Base-by-base conservation (phyloP, 257 asterid species). In the Leonotis leonurus region DNA sequence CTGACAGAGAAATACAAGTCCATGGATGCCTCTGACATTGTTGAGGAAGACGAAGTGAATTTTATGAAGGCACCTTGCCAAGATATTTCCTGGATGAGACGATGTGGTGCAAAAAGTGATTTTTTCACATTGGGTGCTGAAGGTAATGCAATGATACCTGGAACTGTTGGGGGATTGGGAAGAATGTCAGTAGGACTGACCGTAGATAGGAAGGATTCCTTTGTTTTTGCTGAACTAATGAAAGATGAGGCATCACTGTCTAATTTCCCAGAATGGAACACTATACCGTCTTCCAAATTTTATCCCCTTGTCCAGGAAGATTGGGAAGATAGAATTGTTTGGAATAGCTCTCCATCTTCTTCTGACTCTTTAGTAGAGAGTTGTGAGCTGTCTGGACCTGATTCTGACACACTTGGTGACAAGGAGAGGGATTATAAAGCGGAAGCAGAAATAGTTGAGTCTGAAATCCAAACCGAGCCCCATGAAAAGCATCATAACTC, bases 301-400 rank as follows among this genome's bases (percentile, higher is more conserved):
- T 79, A 77, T 71, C 90, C 95, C 56, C 85, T 93, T 75, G 97
- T 87, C 65, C 99, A 93, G 77, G 83, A 85, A 74, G 87, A 93
- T 70, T 93, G 99, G 99, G 99, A 93, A 76, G 97, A 89, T 72
- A 77, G 71, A 70, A 89, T 93, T 75, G 78, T 87, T 71, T 93
- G 99, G 99, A 79, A 81, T 65, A 78, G 77, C 74, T 85, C 99
- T 56, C 95, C 97, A 22, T 71, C 76, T 30, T 62, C 67, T 40
- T 62, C 73, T 76, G 81, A 65, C 50, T 75, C 67, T 75, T 64
- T 77, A 72, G 80, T 80, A 14, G 97, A 93, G 78, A 80, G 94
- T 73, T 77, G 81, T 60, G 96, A 93, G 75, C 78, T 87, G 62
- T 85, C 97, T 77, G 99, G 86, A 52, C 89, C 96, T 60, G 95